These are phyloP conservation scores for Cymbidium sinense DNA, from an alignment of 106 monocot species.

Conservation along the genomic window DNA sequence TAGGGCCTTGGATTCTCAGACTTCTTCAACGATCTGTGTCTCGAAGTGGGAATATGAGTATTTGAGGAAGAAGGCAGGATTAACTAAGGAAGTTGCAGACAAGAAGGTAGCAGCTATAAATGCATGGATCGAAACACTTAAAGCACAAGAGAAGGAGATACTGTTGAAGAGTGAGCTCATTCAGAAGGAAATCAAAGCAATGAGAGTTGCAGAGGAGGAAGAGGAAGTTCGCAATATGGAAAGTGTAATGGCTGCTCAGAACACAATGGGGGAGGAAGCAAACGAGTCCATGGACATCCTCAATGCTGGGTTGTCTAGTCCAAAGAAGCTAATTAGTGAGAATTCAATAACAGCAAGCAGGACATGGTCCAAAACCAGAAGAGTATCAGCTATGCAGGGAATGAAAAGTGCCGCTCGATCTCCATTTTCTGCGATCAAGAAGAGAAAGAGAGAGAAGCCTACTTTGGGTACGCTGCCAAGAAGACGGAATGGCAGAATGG, in stretches of 20 bases:
- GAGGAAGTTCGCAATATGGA: not conserved
- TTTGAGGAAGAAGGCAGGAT: slow-evolving; percentile 29
- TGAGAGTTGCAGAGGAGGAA: slow-evolving; percentile 15
- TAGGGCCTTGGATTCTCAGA: slow-evolving; percentile 15
- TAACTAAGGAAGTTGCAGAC: slow-evolving; percentile 38
- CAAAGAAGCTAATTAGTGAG: not conserved
- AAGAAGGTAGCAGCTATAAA: slow-evolving; percentile 48
- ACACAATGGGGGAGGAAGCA: not conserved
- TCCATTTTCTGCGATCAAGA: slow-evolving; percentile 40
- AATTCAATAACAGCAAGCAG: not conserved
- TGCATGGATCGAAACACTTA: slow-evolving; percentile 70
- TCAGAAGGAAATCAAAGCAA: slow-evolving; percentile 28
- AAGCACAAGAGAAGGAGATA: slow-evolving; percentile 45
- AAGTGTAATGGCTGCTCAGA: slow-evolving; percentile 5
- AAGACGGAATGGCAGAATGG: not conserved
- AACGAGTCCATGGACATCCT: not conserved
- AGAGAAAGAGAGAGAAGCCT: slow-evolving; percentile 46
- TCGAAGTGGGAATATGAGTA: slow-evolving; percentile 68
- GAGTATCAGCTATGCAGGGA: slow-evolving; percentile 24
- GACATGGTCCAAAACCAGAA: slow-evolving; percentile 26
- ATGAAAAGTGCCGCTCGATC: slow-evolving; percentile 17
- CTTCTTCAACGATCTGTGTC: slow-evolving; percentile 29
- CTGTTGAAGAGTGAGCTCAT: slow-evolving; percentile 24
- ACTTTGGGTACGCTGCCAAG: slow-evolving; percentile 45
- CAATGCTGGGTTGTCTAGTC: not conserved